Evolutionary conservation across 441 rosid species (phyloP).

Genomic region (Aleurites moluccanus): DNA sequence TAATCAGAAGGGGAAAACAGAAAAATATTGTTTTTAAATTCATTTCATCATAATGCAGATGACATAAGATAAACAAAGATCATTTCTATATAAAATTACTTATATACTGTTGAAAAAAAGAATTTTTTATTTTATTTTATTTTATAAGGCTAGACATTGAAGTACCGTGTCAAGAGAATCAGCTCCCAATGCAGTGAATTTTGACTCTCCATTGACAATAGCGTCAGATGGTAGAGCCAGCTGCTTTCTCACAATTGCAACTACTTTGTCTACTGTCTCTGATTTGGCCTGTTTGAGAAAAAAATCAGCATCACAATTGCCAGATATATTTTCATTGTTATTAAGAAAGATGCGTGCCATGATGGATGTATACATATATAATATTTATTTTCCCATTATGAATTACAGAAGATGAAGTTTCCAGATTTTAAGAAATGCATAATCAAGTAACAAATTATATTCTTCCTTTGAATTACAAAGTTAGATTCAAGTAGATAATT

Average conservation of each 20-base stretch:
- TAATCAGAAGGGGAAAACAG: neutral
- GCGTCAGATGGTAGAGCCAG: conserved; percentile 39
- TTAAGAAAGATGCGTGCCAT: neutral
- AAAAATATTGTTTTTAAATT: neutral
- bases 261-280: conserved; percentile 43
- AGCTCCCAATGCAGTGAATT: conserved; percentile 48
- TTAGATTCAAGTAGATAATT: neutral
- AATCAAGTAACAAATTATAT: no score
- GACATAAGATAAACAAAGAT: neutral
- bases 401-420: neutral
- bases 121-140: no score
- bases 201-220: conserved; percentile 44
- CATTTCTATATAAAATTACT: neutral
- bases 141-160: neutral
- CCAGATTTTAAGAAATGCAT: neutral
- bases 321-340: neutral
- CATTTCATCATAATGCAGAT: neutral
- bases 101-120: neutral
- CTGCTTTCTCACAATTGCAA: conserved; percentile 52
- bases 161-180: conserved; percentile 56
- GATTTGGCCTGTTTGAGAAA: conserved; percentile 39
- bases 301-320: neutral
- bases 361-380: neutral
- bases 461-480: neutral
- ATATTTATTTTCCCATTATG: neutral